phyloP scores from a whole-genome alignment of 2,329 filamentous ascomycete species.

The Metarhizium anisopliae region DNA sequence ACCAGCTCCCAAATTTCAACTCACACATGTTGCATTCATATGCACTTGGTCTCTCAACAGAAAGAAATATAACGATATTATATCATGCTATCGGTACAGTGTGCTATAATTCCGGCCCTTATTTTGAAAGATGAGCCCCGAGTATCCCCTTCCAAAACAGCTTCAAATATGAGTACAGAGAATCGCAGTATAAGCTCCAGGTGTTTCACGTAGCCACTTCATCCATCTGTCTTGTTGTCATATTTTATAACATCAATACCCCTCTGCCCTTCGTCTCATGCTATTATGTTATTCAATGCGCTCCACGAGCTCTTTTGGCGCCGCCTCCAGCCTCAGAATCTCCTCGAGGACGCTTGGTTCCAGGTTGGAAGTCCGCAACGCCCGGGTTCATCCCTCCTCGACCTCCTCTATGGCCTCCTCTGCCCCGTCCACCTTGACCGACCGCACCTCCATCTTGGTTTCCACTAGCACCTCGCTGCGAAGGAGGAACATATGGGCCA shows the following conservation, averaged over 20 bases:
- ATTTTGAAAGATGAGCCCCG: not conserved
- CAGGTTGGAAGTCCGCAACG: slow-evolving; percentile 48
- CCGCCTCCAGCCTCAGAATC: slow-evolving; percentile 36
- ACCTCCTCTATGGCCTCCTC: slow-evolving; percentile 32
- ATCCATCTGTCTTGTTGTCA: not conserved
- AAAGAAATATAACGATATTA: not conserved
- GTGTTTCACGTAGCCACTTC: not conserved
- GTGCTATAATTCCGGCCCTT: not conserved
- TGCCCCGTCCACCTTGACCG: slow-evolving; percentile 23
- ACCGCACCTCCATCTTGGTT: slow-evolving; percentile 24
- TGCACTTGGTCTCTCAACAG: not conserved
- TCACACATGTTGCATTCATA: not conserved
- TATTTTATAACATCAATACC: not conserved
- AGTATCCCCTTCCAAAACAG: not conserved
- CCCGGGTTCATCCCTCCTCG: slow-evolving; percentile 38
- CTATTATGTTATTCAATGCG: slow-evolving; percentile 18
- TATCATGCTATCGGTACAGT: not conserved
- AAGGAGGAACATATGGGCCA: slow-evolving; percentile 27
- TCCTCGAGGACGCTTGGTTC: slow-evolving; percentile 48
- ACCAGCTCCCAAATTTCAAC: not conserved
- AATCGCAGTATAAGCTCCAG: not conserved
- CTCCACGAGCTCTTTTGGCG: slow-evolving; percentile 33
- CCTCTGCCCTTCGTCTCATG: not conserved
- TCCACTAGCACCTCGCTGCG: slow-evolving; percentile 26
- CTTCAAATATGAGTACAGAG: slow-evolving; percentile 1